A percentile compares a stretch with the other conserved stretches of the same genome.
These are phyloP conservation scores for Solanum lycopersicoides DNA, from an alignment of 257 asterid genomes.

Conservation along the genomic window DNA sequence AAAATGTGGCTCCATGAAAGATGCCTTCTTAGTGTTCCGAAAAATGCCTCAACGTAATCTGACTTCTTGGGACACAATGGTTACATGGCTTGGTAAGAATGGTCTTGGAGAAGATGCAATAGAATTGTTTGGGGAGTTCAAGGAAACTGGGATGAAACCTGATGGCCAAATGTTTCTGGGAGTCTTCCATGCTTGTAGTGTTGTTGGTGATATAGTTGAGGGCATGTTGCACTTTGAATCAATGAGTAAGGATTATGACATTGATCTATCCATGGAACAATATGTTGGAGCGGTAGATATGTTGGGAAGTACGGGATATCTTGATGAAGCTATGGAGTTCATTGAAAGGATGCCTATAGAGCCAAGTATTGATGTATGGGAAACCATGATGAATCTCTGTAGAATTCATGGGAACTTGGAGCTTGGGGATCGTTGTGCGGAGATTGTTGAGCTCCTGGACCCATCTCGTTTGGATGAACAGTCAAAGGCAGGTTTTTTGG, in stretches of 20 bases:
- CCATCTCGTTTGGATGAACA: conserved; percentile 50
- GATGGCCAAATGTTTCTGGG: conserved; percentile 62
- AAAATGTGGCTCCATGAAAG: conserved; percentile 54
- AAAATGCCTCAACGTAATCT: conserved; percentile 51
- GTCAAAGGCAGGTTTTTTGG: conserved; percentile 59
- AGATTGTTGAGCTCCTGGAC: conserved; percentile 45
- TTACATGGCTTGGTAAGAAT: conserved; percentile 60
- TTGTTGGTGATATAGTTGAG: conserved; percentile 42
- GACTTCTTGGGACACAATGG: conserved; percentile 84
- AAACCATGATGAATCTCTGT: conserved; percentile 48
- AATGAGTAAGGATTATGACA: conserved; percentile 54
- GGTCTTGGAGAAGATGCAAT: conserved; percentile 58
- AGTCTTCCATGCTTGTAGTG: conserved; percentile 58
- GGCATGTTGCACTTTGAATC: conserved; percentile 75
- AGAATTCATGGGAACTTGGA: conserved; percentile 66
- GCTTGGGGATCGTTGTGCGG: conserved; percentile 79
- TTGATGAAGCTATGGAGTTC: conserved; percentile 76
- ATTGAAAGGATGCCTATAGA: conserved; percentile 55
- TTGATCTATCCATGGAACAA: conserved; percentile 60
- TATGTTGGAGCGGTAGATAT: conserved; percentile 58
- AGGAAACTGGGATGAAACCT: conserved; percentile 51
- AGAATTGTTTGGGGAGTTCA: conserved; percentile 58
- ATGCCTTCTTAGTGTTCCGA: conserved; percentile 53
- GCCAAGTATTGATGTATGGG: conserved; percentile 56
- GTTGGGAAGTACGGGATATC: conserved; percentile 63